A percentile compares a stretch with the other conserved stretches of the same genome.
phyloP scores from a whole-genome alignment of 176 grass and related monocot species.

The Themeda triandra region DNA sequence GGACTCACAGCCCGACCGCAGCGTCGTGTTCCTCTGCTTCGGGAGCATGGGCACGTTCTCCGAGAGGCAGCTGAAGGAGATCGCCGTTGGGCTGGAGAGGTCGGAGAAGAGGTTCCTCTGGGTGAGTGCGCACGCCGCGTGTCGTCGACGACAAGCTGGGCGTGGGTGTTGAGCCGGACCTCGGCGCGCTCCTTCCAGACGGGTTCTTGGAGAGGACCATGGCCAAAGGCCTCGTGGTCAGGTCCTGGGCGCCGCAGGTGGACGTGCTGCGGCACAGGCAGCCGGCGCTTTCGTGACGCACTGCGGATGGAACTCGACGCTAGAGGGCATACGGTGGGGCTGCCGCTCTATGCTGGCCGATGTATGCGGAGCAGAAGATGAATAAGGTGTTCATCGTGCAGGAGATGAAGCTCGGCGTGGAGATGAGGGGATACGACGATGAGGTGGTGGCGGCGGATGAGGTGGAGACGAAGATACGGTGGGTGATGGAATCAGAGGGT shows the following conservation, averaged over 20 bases:
- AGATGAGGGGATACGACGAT: background rate
- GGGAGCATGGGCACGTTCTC: conserved; percentile 24
- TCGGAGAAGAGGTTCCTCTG: conserved; percentile 47
- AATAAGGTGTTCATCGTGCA: conserved; percentile 28
- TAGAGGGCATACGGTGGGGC: conserved; percentile 21
- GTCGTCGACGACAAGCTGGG: too few relatives aligned
- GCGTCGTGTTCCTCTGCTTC: conserved; percentile 49
- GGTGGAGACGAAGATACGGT: too few relatives aligned
- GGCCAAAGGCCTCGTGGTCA: conserved; percentile 12
- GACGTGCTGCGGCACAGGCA: conserved; percentile 9
- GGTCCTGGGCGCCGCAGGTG: conserved; percentile 22
- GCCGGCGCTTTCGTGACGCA: conserved; percentile 39
- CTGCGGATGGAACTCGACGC: conserved; percentile 42
- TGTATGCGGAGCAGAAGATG: conserved; percentile 32
- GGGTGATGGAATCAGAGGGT: too few relatives aligned
- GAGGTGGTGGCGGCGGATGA: too few relatives aligned
- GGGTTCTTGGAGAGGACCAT: conserved; percentile 39
- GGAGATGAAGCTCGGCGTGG: conserved; percentile 18
- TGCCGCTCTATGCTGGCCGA: conserved; percentile 30
- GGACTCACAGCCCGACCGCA: conserved; percentile 21
- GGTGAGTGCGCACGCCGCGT: conserved; percentile 24
- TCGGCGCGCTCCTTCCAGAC: conserved; percentile 5
- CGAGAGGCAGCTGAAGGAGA: conserved; percentile 4
- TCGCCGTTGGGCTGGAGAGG: conserved; percentile 28
- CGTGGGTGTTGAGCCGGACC: background rate